A percentile compares a stretch with the other conserved stretches of the same genome.
These are phyloP conservation scores for Rhododendron mucronatum DNA, from an alignment of 148 eudicot species.

Conservation along the genomic window DNA sequence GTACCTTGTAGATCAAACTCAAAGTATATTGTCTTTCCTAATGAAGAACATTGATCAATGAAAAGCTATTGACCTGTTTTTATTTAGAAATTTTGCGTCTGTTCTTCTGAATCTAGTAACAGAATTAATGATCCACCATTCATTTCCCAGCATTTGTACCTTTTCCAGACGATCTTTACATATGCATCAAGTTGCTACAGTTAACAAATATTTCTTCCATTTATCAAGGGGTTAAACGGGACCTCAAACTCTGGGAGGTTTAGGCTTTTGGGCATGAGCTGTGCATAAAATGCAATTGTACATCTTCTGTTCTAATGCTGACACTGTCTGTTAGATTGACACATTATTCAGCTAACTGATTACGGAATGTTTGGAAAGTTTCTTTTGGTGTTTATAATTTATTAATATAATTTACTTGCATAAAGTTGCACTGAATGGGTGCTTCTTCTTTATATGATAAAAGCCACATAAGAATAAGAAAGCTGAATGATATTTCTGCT, in stretches of 20 bases:
- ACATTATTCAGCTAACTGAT: background rate
- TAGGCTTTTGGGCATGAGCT: background rate
- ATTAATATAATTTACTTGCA: background rate
- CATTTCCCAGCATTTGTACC: background rate
- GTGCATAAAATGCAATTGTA: too few relatives aligned
- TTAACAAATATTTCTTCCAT: background rate
- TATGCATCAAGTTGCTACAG: background rate
- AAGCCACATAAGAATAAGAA: background rate
- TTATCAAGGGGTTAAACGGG: background rate
- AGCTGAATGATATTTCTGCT: background rate
- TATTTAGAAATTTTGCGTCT: background rate
- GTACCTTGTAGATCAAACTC: background rate
- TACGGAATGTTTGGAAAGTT: background rate
- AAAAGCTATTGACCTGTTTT: background rate
- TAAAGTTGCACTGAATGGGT: background rate
- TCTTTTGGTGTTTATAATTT: background rate
- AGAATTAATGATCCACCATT: background rate
- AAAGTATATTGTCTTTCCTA: background rate
- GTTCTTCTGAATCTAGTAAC: background rate
- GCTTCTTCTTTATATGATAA: background rate
- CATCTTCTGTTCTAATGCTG: background rate
- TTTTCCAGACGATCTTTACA: background rate
- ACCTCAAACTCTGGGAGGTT: background rate
- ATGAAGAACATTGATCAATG: background rate
- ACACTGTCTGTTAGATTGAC: background rate